Conservation (phyloP, 2,329 filamentous ascomycete genomes). For the Stagonosporopsis rhizophila region DNA sequence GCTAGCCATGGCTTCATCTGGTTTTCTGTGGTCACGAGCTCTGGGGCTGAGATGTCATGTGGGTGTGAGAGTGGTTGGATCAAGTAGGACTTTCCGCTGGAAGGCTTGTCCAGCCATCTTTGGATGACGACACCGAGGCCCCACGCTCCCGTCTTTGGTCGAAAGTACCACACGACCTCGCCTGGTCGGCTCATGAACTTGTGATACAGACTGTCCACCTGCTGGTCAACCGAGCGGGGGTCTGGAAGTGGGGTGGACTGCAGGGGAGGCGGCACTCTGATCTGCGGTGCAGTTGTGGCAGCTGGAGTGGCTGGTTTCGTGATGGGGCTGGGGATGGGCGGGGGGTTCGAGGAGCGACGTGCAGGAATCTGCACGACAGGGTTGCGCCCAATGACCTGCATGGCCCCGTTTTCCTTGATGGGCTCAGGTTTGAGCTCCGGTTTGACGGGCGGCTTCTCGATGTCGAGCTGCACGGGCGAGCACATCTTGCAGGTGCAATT, state of each 20-base stretch:
- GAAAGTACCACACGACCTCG: conserved; percentile 64
- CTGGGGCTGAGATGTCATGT: conserved; percentile 45
- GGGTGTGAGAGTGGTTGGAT: conserved; percentile 60
- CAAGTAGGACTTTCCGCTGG: conserved; percentile 46
- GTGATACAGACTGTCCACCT: conserved; percentile 56
- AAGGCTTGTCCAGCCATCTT: conserved; percentile 51
- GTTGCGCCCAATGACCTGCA: conserved; percentile 19
- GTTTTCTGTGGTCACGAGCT: conserved; percentile 54
- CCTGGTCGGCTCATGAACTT: conserved; percentile 61
- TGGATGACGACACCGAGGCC: conserved; percentile 60
- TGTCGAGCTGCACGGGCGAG: conserved; percentile 60
- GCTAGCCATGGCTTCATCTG: conserved; percentile 64
- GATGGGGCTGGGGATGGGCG: conserved; percentile 33
- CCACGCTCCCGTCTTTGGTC: conserved; percentile 57
- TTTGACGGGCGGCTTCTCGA: conserved; percentile 43
- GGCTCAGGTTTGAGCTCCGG: conserved; percentile 41
- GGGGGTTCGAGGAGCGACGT: conserved; percentile 30
- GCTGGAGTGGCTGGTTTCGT: conserved; percentile 29
- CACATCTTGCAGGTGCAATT: conserved; percentile 67
- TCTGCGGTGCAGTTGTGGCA: conserved; percentile 23
- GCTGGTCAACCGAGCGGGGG: conserved; percentile 56
- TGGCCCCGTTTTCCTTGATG: conserved; percentile 16
- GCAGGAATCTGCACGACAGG: conserved; percentile 38
- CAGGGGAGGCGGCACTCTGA: conserved; percentile 32
- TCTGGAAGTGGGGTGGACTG: conserved; percentile 51